Percentiles rank a stretch among this genome's conserved stretches.
Conservation (phyloP, 1,284 basidiomycete genomes). For the Termitomyces sp. region DNA sequence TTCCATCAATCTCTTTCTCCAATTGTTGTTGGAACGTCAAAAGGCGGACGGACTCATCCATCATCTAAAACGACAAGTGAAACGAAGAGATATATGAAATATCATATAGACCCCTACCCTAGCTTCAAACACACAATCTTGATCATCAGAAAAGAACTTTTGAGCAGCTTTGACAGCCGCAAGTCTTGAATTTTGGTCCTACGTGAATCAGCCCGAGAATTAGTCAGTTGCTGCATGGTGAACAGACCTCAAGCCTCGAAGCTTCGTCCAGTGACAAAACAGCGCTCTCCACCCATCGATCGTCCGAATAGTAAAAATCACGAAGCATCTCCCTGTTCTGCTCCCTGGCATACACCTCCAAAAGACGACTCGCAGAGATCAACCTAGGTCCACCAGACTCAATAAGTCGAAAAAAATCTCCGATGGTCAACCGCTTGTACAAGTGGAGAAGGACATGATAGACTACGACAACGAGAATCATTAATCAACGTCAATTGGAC, state of each 20-base stretch:
- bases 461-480: constrained; percentile 41
- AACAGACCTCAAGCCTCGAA: constrained; percentile 34
- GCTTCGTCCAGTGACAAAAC: constrained; percentile 84
- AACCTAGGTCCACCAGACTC: constrained; percentile 82
- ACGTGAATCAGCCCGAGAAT: constrained; percentile 1
- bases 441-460: constrained; percentile 88
- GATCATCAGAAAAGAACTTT: constrained; percentile 93
- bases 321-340: constrained; percentile 88
- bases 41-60: constrained; percentile 80
- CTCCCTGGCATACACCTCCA: constrained; percentile 87
- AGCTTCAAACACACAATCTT: constrained; percentile 84
- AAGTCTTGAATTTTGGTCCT: constrained; percentile 72
- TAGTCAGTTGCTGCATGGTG: not conserved
- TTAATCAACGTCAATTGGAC: not conserved
- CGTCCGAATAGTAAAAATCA: constrained; percentile 98
- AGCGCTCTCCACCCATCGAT: constrained; percentile 89
- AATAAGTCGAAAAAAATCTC: constrained; percentile 91
- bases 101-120: constrained; percentile 49
- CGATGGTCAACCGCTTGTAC: constrained; percentile 78
- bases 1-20: constrained; percentile 81
- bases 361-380: constrained; percentile 66
- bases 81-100: not conserved
- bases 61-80: constrained; percentile 55
- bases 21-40: constrained; percentile 80
- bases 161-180: constrained; percentile 76